Evolutionary conservation across 2,329 filamentous ascomycete species (phyloP).

Genomic region (Huntiella savannae): DNA sequence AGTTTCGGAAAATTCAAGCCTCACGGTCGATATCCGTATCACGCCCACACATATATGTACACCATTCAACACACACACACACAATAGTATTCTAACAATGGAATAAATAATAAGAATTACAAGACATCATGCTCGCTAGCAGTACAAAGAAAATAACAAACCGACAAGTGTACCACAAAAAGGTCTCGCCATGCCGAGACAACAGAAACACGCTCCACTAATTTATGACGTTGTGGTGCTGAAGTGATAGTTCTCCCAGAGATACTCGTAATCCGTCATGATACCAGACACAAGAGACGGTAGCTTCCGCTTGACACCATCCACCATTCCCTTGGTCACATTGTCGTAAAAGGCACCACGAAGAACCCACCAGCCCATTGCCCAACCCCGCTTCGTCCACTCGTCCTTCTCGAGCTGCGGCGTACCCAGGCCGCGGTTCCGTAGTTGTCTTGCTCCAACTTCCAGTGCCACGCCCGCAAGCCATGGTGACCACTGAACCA

Average conservation of each 20-base stretch:
- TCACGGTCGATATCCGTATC: no score
- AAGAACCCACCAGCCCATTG: conserved; percentile 90
- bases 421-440: conserved; percentile 54
- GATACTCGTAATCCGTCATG: conserved; percentile 86
- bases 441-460: conserved; percentile 70
- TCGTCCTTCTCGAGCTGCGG: conserved; percentile 82
- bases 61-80: no score
- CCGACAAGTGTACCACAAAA: background rate
- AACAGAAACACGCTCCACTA: background rate
- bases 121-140: no score
- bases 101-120: no score
- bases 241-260: conserved; percentile 98
- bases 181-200: background rate
- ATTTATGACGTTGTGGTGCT: conserved; percentile 29
- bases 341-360: conserved; percentile 93
- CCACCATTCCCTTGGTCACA: conserved; percentile 58
- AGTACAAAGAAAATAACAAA: no score
- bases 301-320: conserved; percentile 54
- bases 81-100: no score
- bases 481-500: conserved; percentile 83
- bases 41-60: no score
- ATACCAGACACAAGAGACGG: conserved; percentile 69
- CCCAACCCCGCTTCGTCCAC: conserved; percentile 72
- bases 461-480: conserved; percentile 69
- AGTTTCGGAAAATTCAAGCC: no score